A percentile compares a stretch with the other conserved stretches of the same genome.
Conservation (phyloP, 345 rosid genomes). For the Salix dunnii region DNA sequence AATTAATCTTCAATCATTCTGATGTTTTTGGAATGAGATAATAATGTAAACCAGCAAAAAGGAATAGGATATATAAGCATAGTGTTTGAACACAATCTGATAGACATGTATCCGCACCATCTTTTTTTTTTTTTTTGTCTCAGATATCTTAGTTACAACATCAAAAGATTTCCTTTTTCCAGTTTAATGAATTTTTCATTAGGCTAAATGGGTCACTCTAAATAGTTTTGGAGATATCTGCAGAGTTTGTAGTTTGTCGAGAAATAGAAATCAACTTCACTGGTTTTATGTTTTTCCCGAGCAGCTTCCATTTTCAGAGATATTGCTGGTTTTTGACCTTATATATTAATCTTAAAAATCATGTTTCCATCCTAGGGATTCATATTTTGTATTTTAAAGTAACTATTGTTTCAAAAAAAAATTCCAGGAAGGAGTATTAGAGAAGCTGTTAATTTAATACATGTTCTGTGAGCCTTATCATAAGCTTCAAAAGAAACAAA, state of each 20-base stretch:
- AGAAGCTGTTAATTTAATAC: not conserved
- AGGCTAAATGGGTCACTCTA: not conserved
- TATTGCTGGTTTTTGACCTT: not conserved
- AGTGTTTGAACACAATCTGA: not conserved
- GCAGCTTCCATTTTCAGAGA: not conserved
- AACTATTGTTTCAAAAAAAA: not conserved
- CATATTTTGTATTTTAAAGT: not conserved
- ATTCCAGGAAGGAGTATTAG: not conserved
- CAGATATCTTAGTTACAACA: not conserved
- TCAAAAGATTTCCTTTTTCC: not conserved
- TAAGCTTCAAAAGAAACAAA: not conserved
- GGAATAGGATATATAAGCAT: not conserved
- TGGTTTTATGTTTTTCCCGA: not conserved
- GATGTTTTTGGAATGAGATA: not conserved
- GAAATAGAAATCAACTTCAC: not conserved
- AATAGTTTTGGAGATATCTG: not conserved
- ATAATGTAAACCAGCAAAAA: not conserved
- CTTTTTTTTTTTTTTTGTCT: not conserved
- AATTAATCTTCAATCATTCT: not conserved
- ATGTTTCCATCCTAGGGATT: not conserved
- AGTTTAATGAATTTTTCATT: not conserved
- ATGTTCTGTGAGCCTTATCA: not conserved
- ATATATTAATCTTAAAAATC: not conserved
- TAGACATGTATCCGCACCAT: not conserved
- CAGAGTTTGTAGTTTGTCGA: not conserved